These are phyloP conservation scores for Yarrowia alimentaria DNA, from an alignment of 805 yeast genomes.

Conservation along the genomic window DNA sequence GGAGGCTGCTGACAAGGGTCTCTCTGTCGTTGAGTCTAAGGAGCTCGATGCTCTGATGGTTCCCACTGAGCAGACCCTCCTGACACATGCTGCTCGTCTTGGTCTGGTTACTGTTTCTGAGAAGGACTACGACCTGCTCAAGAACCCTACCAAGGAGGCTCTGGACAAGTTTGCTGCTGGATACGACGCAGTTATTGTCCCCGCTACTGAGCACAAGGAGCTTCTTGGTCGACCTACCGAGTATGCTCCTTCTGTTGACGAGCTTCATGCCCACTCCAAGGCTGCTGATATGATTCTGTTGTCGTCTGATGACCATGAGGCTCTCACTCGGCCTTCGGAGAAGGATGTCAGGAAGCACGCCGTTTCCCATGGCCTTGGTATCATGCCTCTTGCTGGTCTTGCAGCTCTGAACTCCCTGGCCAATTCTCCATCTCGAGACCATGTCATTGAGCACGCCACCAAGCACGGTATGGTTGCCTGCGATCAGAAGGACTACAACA, in stretches of 20 bases:
- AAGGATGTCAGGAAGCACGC: slow-evolving; percentile 1
- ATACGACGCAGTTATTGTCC: neutral
- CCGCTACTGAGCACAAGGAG: neutral
- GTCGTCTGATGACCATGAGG: slow-evolving; percentile 10
- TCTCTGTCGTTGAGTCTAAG: neutral
- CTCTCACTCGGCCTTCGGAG: slow-evolving; percentile 1
- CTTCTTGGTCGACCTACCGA: slow-evolving; percentile 6
- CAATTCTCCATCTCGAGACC: slow-evolving; percentile 34
- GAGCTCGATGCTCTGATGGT: slow-evolving; percentile 4
- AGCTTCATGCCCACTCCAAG: slow-evolving; percentile 33
- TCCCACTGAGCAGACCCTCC: slow-evolving; percentile 14
- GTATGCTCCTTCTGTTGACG: slow-evolving; percentile 29
- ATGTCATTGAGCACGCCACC: slow-evolving; percentile 37
- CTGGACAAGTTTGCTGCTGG: neutral
- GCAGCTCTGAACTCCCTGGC: slow-evolving; percentile 34
- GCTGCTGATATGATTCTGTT: slow-evolving; percentile 34
- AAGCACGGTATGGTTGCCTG: slow-evolving; percentile 33
- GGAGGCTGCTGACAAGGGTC: neutral
- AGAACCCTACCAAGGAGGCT: slow-evolving; percentile 20
- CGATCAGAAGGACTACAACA: slow-evolving; percentile 29
- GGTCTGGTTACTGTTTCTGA: slow-evolving; percentile 36
- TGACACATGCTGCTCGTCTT: slow-evolving; percentile 27
- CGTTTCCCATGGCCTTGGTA: slow-evolving; percentile 37
- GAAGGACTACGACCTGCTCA: slow-evolving; percentile 31
- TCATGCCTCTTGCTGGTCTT: slow-evolving; percentile 41